Base-by-base conservation (phyloP, 805 yeast species). In the Candida orba region DNA sequence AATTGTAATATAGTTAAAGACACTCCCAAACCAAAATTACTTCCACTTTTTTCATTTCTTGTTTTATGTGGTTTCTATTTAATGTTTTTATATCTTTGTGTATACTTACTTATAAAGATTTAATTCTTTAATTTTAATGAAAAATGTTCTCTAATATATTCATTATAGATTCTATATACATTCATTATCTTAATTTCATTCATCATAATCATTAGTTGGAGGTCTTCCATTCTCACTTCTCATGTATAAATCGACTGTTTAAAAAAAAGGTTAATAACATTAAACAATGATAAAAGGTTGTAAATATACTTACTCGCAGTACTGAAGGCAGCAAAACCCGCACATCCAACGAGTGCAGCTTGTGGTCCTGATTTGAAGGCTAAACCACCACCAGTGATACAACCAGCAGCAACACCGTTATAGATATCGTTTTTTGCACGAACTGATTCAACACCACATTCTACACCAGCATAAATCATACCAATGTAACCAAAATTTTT, bases 271-370 rank as follows among this genome's bases (percentile, higher is more conserved):
- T 40, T 39, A 35, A 31, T 17, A 9, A 17, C 15, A 15, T 29
- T 15, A 15, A 23, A 29, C 12, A 13, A 33, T 8, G 34, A 9
- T 25, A 8, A 10, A 25, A 9, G 27, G 10, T 9, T 25, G 25
- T 24, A 24, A 24, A 45, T 3, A 31, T 23, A 43, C 46, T 17
- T 39, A 43, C 46, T 78, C 7, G 95, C 95, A 4, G 88, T 81
- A 44, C 95, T 83, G 63, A 93, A 93, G 8, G 93, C 95, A 3
- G 98, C 97, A 68, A 93, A 93, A 8, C 97, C 99, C 24, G 95
- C 96, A 71, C 98, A 93, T 1, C 99, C 99, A 46, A 90, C 62
- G 23, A 80, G 55, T 0, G 96, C 93, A 25, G 95, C 95, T 55
- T 82, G 89, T 1, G 99, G 99, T 1, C 99, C 99, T 39, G 93